Conservation (phyloP, 2,329 filamentous ascomycete species). For the Trichothecium sympodiale region DNA sequence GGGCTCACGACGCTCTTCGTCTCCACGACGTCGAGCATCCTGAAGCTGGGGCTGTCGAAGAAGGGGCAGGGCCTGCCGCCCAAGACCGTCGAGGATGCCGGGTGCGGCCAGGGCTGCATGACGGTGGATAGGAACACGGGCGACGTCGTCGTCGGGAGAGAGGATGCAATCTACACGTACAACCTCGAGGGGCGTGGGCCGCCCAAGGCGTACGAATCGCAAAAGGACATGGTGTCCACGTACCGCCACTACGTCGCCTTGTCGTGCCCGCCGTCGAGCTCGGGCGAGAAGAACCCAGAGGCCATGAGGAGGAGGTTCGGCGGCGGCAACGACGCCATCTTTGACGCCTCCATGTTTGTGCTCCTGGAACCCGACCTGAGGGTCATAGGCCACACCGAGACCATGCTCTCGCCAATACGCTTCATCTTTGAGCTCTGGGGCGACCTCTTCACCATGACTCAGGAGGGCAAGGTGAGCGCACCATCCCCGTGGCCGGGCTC, state of each 20-base stretch:
- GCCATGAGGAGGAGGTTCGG: constrained; percentile 63
- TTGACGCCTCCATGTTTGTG: constrained; percentile 80
- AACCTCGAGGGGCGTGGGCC: constrained; percentile 73
- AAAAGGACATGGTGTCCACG: constrained; percentile 70
- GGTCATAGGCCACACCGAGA: constrained; percentile 81
- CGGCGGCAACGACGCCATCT: constrained; percentile 58
- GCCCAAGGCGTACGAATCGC: constrained; percentile 82
- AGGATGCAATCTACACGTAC: constrained; percentile 95
- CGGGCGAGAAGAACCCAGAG: constrained; percentile 45
- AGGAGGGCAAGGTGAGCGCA: constrained; percentile 94
- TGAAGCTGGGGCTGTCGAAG: constrained; percentile 78
- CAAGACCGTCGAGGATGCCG: constrained; percentile 77
- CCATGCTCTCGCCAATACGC: constrained; percentile 69
- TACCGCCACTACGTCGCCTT: constrained; percentile 82
- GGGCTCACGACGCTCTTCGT: constrained; percentile 71
- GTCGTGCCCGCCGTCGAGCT: constrained; percentile 58
- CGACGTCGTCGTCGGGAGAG: constrained; percentile 82
- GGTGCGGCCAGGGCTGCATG: constrained; percentile 93
- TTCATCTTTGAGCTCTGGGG: constrained; percentile 81
- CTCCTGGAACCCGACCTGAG: constrained; percentile 86
- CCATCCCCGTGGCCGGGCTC: too few relatives aligned
- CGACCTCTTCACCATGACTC: constrained; percentile 78
- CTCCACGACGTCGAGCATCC: constrained; percentile 76
- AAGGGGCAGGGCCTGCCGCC: constrained; percentile 83
- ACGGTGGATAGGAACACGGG: constrained; percentile 68